Percentiles rank a stretch among this genome's conserved stretches.
Evolutionary conservation across 2,329 filamentous ascomycete species (phyloP).

Genomic region (Cercospora zeina): DNA sequence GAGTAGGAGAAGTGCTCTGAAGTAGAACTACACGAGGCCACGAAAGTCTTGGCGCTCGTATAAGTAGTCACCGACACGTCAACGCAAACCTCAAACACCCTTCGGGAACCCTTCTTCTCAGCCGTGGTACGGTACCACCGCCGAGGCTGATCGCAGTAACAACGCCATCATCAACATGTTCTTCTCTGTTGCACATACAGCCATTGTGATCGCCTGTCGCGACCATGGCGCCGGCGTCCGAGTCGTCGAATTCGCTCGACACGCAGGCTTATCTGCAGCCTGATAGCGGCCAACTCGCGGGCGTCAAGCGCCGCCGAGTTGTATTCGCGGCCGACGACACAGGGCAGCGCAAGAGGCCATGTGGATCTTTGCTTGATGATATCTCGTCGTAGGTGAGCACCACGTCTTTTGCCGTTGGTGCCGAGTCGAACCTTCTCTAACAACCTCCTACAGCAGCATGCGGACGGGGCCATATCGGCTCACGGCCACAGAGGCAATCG

Average conservation of each 20-base stretch:
- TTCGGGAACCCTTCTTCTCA: not conserved
- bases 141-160: not conserved
- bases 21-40: no score
- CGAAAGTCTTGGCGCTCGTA: conserved; percentile 6
- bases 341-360: conserved; percentile 2
- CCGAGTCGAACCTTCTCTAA: no score
- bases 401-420: not conserved
- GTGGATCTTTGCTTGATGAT: not conserved
- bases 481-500: conserved; percentile 49
- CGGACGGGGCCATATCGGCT: conserved; percentile 34
- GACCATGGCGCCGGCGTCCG: conserved; percentile 6
- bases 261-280: conserved; percentile 13
- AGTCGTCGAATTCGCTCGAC: conserved; percentile 2
- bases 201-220: not conserved
- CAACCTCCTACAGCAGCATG: no score
- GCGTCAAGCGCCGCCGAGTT: conserved; percentile 17
- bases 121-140: not conserved
- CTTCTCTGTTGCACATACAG: not conserved
- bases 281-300: conserved; percentile 12
- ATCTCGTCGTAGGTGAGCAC: conserved; percentile 19
- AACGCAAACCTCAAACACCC: no score
- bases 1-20: no score
- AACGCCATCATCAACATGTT: not conserved
- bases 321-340: conserved; percentile 18
- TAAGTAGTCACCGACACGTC: no score